Conservation (phyloP, 805 yeast species). For the Candida sithepensis region DNA sequence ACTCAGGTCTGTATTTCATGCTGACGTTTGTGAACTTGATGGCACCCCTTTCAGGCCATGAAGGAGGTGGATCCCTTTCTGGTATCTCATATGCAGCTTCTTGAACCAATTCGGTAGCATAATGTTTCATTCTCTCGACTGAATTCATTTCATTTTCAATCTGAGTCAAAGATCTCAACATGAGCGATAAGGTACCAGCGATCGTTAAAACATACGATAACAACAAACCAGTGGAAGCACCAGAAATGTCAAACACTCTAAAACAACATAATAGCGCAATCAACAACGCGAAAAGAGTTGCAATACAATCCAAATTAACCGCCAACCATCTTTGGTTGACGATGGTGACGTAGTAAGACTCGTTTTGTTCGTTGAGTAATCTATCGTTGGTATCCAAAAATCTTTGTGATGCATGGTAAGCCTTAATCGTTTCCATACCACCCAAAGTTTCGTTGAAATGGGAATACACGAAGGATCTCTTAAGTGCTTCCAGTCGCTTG, state of each 20-base stretch:
- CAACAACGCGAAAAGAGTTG: slow-evolving; percentile 42
- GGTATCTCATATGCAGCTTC: slow-evolving; percentile 60
- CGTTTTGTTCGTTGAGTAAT: slow-evolving; percentile 60
- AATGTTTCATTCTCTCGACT: slow-evolving; percentile 67
- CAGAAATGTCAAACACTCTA: slow-evolving; percentile 51
- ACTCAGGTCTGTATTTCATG: slow-evolving; percentile 56
- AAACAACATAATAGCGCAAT: slow-evolving; percentile 57
- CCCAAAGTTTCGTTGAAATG: slow-evolving; percentile 66
- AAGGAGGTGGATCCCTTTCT: slow-evolving; percentile 37
- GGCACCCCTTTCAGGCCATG: slow-evolving; percentile 49
- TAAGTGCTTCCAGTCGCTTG: slow-evolving; percentile 70
- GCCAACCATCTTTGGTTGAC: slow-evolving; percentile 65
- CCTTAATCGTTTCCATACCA: slow-evolving; percentile 64
- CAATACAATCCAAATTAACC: slow-evolving; percentile 46
- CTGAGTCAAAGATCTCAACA: slow-evolving; percentile 58
- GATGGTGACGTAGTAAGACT: slow-evolving; percentile 56
- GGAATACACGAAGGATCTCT: slow-evolving; percentile 66
- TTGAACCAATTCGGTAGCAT: slow-evolving; percentile 57
- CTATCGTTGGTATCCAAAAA: slow-evolving; percentile 45
- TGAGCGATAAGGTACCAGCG: slow-evolving; percentile 51
- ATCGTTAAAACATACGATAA: slow-evolving; percentile 56
- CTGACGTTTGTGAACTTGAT: slow-evolving; percentile 46
- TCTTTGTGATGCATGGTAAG: slow-evolving; percentile 41
- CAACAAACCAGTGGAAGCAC: slow-evolving; percentile 61
- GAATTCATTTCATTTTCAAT: slow-evolving; percentile 80